Evolutionary conservation across 2,329 filamentous ascomycete genomes (phyloP).

Genomic region (Colletotrichum orbiculare): DNA sequence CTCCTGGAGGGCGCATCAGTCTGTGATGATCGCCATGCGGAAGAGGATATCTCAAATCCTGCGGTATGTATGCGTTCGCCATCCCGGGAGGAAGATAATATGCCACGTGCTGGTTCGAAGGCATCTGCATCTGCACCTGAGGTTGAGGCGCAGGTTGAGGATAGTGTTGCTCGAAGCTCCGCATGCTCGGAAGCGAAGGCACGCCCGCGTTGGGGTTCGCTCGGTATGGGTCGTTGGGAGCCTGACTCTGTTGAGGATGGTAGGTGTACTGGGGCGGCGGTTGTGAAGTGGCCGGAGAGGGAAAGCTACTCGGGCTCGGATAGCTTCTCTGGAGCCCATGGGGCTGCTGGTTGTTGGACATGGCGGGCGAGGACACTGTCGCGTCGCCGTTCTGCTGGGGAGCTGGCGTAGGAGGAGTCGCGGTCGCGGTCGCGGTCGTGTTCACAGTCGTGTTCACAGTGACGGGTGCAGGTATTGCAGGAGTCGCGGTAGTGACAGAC

Average conservation of each 20-base stretch:
- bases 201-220: constrained; percentile 46
- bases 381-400: constrained; percentile 37
- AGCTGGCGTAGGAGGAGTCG: constrained; percentile 10
- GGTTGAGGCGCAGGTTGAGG: constrained; percentile 41
- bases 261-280: constrained; percentile 36
- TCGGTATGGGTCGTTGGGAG: constrained; percentile 50
- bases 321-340: constrained; percentile 38
- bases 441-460: not conserved
- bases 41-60: constrained; percentile 58
- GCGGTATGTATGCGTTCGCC: constrained; percentile 37
- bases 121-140: constrained; percentile 48
- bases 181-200: constrained; percentile 53
- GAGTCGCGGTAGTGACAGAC: constrained; percentile 2
- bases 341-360: constrained; percentile 38
- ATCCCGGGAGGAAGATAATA: constrained; percentile 54
- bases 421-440: constrained; percentile 9
- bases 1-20: constrained; percentile 57
- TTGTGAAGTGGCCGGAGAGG: constrained; percentile 24
- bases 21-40: constrained; percentile 59
- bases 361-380: constrained; percentile 38
- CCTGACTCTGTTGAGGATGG: constrained; percentile 37
- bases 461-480: constrained; percentile 1
- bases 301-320: constrained; percentile 32
- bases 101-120: constrained; percentile 48
- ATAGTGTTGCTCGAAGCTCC: constrained; percentile 52